These are phyloP conservation scores for Boletus tylopilopsis DNA, from an alignment of 768 basidiomycete genomes.

Conservation along the genomic window DNA sequence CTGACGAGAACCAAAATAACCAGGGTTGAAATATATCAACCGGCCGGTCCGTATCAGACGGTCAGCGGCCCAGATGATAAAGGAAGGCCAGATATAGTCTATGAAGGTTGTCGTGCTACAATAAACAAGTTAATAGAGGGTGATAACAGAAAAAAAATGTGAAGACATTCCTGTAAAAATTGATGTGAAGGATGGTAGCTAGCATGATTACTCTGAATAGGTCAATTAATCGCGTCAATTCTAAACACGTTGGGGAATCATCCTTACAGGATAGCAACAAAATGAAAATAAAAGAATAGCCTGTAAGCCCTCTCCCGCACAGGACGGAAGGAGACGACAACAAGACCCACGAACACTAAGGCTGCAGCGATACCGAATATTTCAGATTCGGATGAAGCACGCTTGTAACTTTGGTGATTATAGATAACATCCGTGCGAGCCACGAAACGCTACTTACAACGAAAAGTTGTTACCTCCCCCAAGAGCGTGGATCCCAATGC, in stretches of 20 bases:
- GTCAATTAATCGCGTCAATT: conserved; percentile 36
- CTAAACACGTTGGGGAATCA: not conserved
- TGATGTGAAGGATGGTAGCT: conserved; percentile 40
- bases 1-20: conserved; percentile 28
- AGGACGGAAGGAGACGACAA: conserved; percentile 45
- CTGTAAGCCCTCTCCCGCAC: conserved; percentile 48
- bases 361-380: conserved; percentile 36
- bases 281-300: conserved; percentile 47
- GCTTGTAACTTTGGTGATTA: conserved; percentile 3
- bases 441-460: conserved; percentile 6
- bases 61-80: conserved; percentile 54
- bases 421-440: not conserved
- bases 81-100: conserved; percentile 45
- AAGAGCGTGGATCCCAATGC: conserved; percentile 48
- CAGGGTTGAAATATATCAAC: conserved; percentile 40
- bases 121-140: not conserved
- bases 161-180: conserved; percentile 24
- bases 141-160: conserved; percentile 15
- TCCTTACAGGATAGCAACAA: conserved; percentile 38
- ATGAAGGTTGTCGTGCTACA: conserved; percentile 18
- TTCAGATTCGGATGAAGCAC: conserved; percentile 4
- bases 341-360: conserved; percentile 37
- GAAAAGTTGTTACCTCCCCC: conserved; percentile 13
- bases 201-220: conserved; percentile 27
- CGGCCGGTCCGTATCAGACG: conserved; percentile 42